Evolutionary conservation across 768 basidiomycete genomes (phyloP).

Genomic region (Termitomyces sp.): DNA sequence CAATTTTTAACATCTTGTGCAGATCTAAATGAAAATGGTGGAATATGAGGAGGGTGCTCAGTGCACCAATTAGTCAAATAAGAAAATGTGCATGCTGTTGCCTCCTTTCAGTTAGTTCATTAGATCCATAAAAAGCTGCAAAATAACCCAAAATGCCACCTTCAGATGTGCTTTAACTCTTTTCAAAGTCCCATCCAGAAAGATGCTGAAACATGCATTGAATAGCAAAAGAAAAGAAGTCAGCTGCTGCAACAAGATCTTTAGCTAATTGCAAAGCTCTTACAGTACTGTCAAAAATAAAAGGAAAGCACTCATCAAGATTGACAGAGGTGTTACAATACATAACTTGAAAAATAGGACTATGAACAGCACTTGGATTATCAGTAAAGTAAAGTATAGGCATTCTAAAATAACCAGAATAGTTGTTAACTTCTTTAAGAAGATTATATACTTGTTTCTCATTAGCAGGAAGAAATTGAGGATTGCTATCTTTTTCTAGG

Average conservation of each 20-base stretch:
- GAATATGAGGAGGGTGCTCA: neutral
- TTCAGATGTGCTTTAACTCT: neutral
- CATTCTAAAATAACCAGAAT: slow-evolving; percentile 30
- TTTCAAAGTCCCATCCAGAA: slow-evolving; percentile 23
- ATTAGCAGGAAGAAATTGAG: slow-evolving; percentile 15
- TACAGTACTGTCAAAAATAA: slow-evolving; percentile 6
- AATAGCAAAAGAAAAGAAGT: slow-evolving; percentile 27
- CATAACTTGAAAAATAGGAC: slow-evolving; percentile 2
- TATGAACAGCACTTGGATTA: slow-evolving; percentile 35
- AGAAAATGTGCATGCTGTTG: slow-evolving; percentile 28
- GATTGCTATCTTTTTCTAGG: slow-evolving; percentile 16
- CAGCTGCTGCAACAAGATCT: slow-evolving; percentile 31
- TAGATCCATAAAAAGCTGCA: slow-evolving; percentile 24
- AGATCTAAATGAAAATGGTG: neutral
- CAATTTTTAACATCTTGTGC: neutral
- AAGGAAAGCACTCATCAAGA: slow-evolving; percentile 14
- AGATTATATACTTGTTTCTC: slow-evolving; percentile 25
- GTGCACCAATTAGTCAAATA: slow-evolving; percentile 22
- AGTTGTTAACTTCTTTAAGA: slow-evolving; percentile 17
- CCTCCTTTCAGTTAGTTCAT: slow-evolving; percentile 23
- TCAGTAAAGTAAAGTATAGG: slow-evolving; percentile 42
- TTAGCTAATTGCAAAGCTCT: slow-evolving; percentile 21
- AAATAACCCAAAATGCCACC: slow-evolving; percentile 23
- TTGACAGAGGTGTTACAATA: slow-evolving; percentile 3
- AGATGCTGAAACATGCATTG: slow-evolving; percentile 20